phyloP scores from a whole-genome alignment of 352 stramenopile species.

The Phytopythium montanum region DNA sequence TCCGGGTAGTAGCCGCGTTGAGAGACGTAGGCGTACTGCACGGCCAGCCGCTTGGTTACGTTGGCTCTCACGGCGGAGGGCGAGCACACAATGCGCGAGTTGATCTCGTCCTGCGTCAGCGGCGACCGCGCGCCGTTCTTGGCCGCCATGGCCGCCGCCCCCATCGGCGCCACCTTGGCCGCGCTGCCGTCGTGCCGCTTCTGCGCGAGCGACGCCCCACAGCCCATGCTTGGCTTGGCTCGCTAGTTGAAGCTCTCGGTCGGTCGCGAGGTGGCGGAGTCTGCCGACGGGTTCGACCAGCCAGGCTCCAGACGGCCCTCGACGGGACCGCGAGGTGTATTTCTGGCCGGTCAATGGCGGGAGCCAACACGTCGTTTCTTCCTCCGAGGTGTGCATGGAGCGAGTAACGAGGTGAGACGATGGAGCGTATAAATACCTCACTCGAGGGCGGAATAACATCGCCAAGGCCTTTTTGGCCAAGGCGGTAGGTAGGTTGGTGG shows the following conservation, averaged over 20 bases:
- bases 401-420: neutral
- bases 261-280: neutral
- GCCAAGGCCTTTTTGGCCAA: neutral
- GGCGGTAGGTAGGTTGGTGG: too few relatives aligned
- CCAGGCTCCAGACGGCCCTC: neutral
- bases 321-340: neutral
- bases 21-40: slow-evolving; percentile 92
- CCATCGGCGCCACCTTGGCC: slow-evolving; percentile 41
- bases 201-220: slow-evolving; percentile 58
- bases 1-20: slow-evolving; percentile 95
- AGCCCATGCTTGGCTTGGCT: slow-evolving; percentile 48
- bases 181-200: slow-evolving; percentile 24
- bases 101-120: slow-evolving; percentile 83
- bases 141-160: slow-evolving; percentile 3
- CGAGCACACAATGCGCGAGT: slow-evolving; percentile 79
- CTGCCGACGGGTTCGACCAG: neutral
- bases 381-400: neutral
- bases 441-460: neutral
- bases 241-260: neutral
- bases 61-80: slow-evolving; percentile 57
- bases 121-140: slow-evolving; percentile 55
- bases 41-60: slow-evolving; percentile 54
- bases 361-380: neutral
- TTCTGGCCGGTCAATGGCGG: neutral
- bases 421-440: neutral